These are phyloP conservation scores for Solanum phureja DNA, from an alignment of 257 asterid species.

Conservation along the genomic window DNA sequence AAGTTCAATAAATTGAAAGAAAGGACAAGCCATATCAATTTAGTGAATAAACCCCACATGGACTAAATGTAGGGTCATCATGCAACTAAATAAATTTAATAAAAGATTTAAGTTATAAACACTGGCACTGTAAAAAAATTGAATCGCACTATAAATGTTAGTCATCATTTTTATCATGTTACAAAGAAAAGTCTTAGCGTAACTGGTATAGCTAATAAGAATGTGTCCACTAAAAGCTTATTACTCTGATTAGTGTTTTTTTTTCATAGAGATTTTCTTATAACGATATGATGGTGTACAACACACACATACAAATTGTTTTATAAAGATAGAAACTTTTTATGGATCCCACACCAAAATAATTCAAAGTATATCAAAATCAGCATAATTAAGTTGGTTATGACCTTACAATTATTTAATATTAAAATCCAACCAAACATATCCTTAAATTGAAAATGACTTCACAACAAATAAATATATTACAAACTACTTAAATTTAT, in stretches of 20 bases:
- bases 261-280: neutral
- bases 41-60: neutral
- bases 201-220: neutral
- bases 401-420: neutral
- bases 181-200: neutral
- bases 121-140: neutral
- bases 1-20: neutral
- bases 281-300: neutral
- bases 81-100: neutral
- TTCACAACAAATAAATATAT: constrained; percentile 7
- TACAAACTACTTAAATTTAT: neutral
- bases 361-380: neutral
- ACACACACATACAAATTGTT: neutral
- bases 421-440: neutral
- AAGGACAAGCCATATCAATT: neutral
- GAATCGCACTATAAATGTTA: no score
- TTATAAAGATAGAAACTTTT: neutral
- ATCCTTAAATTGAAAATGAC: constrained; percentile 17
- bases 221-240: neutral
- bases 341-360: neutral
- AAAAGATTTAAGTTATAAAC: neutral
- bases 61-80: neutral
- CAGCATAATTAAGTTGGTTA: neutral
- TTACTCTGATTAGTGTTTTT: neutral
- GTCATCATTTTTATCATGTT: neutral